A percentile compares a stretch with the other conserved stretches of the same genome.
phyloP scores from a whole-genome alignment of 371 early-diverging fungal species.

The Actinomortierella wolfii region DNA sequence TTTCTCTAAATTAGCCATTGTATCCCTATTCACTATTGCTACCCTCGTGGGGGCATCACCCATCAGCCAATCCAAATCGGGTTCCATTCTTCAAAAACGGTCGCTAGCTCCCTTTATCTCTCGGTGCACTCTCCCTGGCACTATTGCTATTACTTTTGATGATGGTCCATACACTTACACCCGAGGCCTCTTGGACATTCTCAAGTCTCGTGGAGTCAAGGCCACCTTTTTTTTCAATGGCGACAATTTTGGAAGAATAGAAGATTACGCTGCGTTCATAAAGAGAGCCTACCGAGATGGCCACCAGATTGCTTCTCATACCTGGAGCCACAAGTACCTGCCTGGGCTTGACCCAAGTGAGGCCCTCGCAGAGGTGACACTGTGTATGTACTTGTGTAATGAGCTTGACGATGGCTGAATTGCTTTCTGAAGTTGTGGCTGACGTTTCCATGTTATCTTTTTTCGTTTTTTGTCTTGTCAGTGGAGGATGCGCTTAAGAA shows the following conservation, averaged over 20 bases:
- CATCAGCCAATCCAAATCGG: no score
- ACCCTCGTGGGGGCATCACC: no score
- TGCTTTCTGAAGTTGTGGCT: no score
- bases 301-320: constrained; percentile 61
- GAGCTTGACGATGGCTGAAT: no score
- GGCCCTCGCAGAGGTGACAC: constrained; percentile 7
- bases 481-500: no score
- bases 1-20: no score
- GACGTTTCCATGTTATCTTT: constrained; percentile 8
- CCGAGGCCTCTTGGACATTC: constrained; percentile 39
- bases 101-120: neutral
- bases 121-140: constrained; percentile 46
- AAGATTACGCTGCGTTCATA: constrained; percentile 32
- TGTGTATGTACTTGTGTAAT: neutral
- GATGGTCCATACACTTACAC: constrained; percentile 56
- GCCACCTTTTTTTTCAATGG: constrained; percentile 68
- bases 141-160: constrained; percentile 62
- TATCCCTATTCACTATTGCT: no score
- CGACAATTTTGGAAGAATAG: constrained; percentile 48
- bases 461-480: neutral
- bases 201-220: constrained; percentile 44
- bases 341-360: constrained; percentile 27
- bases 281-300: constrained; percentile 49
- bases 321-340: constrained; percentile 54
- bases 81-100: no score